Evolutionary conservation across 2,329 filamentous ascomycete species (phyloP).

Genomic region (Apiospora saccharicola): DNA sequence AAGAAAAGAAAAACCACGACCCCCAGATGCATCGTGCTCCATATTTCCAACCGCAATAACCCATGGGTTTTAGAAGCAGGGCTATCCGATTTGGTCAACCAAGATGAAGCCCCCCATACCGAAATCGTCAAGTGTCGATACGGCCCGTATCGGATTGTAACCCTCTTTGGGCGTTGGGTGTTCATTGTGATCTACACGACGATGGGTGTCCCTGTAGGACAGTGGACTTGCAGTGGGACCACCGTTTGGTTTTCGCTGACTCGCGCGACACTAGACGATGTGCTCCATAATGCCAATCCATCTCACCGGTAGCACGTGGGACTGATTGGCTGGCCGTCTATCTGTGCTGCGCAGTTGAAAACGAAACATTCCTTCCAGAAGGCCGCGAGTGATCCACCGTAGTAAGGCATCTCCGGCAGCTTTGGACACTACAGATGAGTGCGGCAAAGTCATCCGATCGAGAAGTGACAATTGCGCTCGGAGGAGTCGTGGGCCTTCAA

Average conservation of each 20-base stretch:
- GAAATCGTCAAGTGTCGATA: constrained; percentile 10
- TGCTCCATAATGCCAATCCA: neutral
- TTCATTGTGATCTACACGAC: neutral
- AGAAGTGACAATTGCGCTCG: neutral
- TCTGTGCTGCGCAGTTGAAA: neutral
- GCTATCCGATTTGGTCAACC: neutral
- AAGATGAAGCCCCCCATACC: neutral
- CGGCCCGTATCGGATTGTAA: constrained; percentile 15
- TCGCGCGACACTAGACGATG: neutral
- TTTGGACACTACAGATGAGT: neutral
- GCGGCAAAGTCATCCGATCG: neutral
- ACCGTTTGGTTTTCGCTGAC: neutral
- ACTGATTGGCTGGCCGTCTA: neutral
- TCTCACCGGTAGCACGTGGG: neutral
- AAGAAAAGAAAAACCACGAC: neutral
- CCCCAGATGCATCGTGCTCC: neutral
- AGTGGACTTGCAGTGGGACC: neutral
- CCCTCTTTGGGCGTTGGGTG: constrained; percentile 5
- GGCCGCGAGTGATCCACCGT: neutral
- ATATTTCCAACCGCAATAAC: neutral
- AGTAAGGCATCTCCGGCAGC: neutral
- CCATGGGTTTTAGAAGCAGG: neutral
- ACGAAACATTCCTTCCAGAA: constrained; percentile 11
- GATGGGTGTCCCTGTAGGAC: constrained; percentile 1
- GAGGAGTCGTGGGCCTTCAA: neutral